Conservation (phyloP, 169 alveolate genomes). For the Cryptosporidium sp. region DNA sequence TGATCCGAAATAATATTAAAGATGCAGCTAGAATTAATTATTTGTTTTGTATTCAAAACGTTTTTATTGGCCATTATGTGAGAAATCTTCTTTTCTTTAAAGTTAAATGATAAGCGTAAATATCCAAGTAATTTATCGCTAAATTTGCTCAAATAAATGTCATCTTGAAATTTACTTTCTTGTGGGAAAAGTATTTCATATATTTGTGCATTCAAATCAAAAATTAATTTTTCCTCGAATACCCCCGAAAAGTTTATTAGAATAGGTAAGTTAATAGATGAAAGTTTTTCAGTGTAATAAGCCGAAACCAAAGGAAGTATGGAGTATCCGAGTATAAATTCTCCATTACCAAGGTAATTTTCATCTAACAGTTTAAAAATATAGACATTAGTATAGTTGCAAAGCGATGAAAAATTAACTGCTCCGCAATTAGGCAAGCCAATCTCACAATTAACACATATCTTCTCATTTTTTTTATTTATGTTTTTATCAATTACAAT, state of each 20-base stretch:
- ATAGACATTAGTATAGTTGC: constrained; percentile 28
- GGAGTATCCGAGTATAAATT: constrained; percentile 45
- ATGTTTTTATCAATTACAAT: neutral
- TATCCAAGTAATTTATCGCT: constrained; percentile 6
- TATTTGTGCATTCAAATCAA: neutral
- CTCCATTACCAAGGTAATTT: neutral
- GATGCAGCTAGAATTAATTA: neutral
- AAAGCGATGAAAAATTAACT: constrained; percentile 18
- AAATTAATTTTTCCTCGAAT: neutral
- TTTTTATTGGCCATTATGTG: neutral
- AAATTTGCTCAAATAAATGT: neutral
- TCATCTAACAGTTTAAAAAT: constrained; percentile 40
- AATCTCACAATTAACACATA: neutral
- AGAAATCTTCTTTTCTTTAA: neutral
- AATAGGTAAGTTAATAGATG: constrained; percentile 7
- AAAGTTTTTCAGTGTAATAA: neutral
- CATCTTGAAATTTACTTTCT: neutral
- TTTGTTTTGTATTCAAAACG: neutral
- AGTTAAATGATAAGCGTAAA: neutral
- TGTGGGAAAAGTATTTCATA: neutral
- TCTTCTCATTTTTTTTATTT: neutral
- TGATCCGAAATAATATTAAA: neutral
- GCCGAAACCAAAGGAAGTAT: constrained; percentile 11
- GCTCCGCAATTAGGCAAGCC: neutral
- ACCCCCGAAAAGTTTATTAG: neutral